Percentiles rank a stretch among this genome's conserved stretches.
Evolutionary conservation across 2,329 filamentous ascomycete species (phyloP).

Genomic region (Botryosphaeria dothidea): DNA sequence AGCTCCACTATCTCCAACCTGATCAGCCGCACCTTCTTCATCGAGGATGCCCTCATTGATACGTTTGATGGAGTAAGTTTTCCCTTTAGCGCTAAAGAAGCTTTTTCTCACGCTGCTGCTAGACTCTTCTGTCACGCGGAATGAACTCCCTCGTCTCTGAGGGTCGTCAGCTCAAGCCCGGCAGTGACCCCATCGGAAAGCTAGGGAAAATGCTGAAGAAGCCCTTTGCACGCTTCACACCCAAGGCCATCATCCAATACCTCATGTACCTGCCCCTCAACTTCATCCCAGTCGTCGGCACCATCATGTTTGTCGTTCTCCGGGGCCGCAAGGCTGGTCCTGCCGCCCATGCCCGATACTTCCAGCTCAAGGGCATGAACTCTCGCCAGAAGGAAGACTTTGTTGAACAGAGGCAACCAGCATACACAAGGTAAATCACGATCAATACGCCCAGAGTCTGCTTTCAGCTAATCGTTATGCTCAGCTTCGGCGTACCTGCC

Average conservation of each 20-base stretch:
- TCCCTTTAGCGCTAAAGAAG: neutral
- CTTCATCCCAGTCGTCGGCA: slow-evolving; percentile 88
- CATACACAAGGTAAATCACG: slow-evolving; percentile 73
- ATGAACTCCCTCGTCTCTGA: slow-evolving; percentile 67
- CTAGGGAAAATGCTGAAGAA: slow-evolving; percentile 59
- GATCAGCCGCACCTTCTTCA: slow-evolving; percentile 69
- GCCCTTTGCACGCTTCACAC: slow-evolving; percentile 55
- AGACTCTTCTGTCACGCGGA: slow-evolving; percentile 55
- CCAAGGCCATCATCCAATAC: slow-evolving; percentile 69
- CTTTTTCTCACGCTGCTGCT: neutral
- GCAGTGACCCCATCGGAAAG: slow-evolving; percentile 54
- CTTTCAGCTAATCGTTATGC: slow-evolving; percentile 8
- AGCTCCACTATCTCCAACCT: slow-evolving; percentile 52
- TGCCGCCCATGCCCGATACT: slow-evolving; percentile 67
- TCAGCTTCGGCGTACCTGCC: slow-evolving; percentile 70
- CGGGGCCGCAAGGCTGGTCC: slow-evolving; percentile 61
- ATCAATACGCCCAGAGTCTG: neutral
- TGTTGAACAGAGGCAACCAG: slow-evolving; percentile 68
- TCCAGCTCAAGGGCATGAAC: slow-evolving; percentile 86
- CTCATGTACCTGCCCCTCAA: slow-evolving; percentile 88
- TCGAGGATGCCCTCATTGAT: slow-evolving; percentile 81
- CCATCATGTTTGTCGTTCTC: slow-evolving; percentile 73
- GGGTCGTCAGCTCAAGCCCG: slow-evolving; percentile 69
- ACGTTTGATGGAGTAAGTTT: slow-evolving; percentile 73
- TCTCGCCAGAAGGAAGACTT: slow-evolving; percentile 65